Evolutionary conservation across 495 filamentous ascomycete genomes (phyloP), one percentile per base, ranked within the genome.

Genomic region (Talaromyces nanjingensis): DNA sequence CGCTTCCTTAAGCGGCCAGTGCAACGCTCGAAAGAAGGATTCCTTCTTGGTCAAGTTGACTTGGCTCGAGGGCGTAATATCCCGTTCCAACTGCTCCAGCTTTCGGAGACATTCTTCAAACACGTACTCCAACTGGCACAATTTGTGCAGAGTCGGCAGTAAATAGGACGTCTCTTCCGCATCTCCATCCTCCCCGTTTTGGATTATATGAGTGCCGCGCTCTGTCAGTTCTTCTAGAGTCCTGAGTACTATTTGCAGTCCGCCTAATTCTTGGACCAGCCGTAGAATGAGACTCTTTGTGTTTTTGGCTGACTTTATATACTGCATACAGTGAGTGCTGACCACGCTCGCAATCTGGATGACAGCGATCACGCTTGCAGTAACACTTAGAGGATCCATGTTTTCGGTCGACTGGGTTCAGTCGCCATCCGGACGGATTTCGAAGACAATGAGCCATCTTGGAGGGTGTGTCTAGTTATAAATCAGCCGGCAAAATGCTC

Each of bases 351-450:
- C 33, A 8, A 63, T 63, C 31, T 56, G 60, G 4, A 63, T 63
- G 5, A 63, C 60, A 5, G 60, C 60, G 6, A 63, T 63, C 6
- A 63, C 14, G 33, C 60, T 56, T 8, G 60, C 52, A 20, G 60
- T 63, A 27, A 63, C 25, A 27, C 60, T 63, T 9, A 63, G 47
- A 5, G 60, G 45, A 55, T 63, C 60, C 45, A 63, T 63, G 3
- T 39, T 7, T 22, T 33, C 5, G 2, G 27, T 31, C 24, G 6
- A 29, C 27, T 3, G 27, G 27, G 27, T 29, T 6, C 27, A 29
- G 27, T 29, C 27, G 27, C 2, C 27, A 29, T 29, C 27, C 27
- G 27, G 27, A 29, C 27, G 27, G 6, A 29, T 29, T 2, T 29
- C 6, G 27, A 29, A 29, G 27, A 29, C 6, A 29, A 6, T 45